Evolutionary conservation across 306 rosid genomes (phyloP), one percentile per base, ranked within the genome.

Genomic region (Begonia masoniana): DNA sequence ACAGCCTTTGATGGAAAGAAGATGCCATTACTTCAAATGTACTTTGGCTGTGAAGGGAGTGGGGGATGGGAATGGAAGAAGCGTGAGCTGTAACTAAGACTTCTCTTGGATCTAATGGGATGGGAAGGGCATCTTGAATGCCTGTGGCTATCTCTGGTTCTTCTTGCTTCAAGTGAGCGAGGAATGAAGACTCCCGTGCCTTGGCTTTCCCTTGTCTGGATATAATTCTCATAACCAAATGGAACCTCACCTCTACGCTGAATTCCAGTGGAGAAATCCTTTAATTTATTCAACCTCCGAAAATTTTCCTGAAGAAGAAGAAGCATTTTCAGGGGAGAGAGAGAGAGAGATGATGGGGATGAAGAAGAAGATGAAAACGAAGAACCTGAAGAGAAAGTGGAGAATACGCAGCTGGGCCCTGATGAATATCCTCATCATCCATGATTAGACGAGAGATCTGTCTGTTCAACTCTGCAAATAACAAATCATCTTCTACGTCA

Each of bases 181-280:
- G 91, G 96, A 56, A 87, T 87, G 52, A 87, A 87, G 52, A 87
- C 94, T 0, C 96, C 91, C 3, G 96, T 87, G n/a, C 96, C 94
- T 68, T 87, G 83, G 83, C 87, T 76, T 31, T 72, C 82, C 63
- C 78, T 74, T 57, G 49, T 68, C 67, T 71, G 60, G 23, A 49
- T 59, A 10, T 75, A 75, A 59, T 75, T 77, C 17, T 64, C 24
- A 21, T 19, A 19, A 19, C 24, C 24, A 21, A 21, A 21, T 21
- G 24, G 24, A 21, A 21, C 24, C 24, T 21, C 24, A 21, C 24
- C 24, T 21, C 24, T 21, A 21, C 24, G 2, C 24, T 65, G 68
- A 13, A 64, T 68, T 75, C 66, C 72, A 56, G 61, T 63, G 59
- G 80, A 61, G 55, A 75, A 61, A 43, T 63, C 65, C 92, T 89